Evolutionary conservation across 805 yeast species (phyloP), one percentile per base, ranked within the genome.

Genomic region (Metschnikowia kofuensis): DNA sequence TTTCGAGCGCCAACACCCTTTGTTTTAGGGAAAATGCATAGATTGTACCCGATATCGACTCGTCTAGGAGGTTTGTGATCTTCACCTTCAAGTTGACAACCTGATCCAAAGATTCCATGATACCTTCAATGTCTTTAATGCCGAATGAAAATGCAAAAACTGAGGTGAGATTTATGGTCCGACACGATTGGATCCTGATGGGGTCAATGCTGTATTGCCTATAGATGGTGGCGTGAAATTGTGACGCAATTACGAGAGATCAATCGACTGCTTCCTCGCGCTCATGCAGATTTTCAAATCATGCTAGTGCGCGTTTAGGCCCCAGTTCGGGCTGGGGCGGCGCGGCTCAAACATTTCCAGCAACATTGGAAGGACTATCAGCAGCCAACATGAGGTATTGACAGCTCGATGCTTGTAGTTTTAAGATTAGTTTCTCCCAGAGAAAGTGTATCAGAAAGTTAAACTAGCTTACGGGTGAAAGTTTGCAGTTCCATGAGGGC

Each of bases 1-100:
- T 60, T 36, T 57, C 61, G 45, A 75, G 58, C 1, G 78, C 63
- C 26, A 79, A 52, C n/a, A 80, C 62, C 37, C 75, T 73, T 63
- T 69, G 48, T 46, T 72, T 74, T 7, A 83, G 70, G 49, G 80
- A 78, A 62, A 78, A 84, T 9, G 89, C 76, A 62, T 82, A 84
- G 35, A 87, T 75, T 31, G 75, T 68, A 1, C 94, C 96, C n/a
- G 73, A 71, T 45, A 82, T 71, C 8, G 72, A 70, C 28, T 76
- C 74, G 58, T 85, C 89, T 40, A 82, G 67, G 7, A 77, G 68
- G 44, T 87, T 87, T 11, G 79, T 77, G 45, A 86, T 71, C 59
- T 74, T 80, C 49, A 87, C 87, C 57, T 82, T 65, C 37, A 63
- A 44, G 36, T 56, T 54, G 40, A 54, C 27, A 41, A 44, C 44